A percentile compares a stretch with the other conserved stretches of the same genome.
Evolutionary conservation across 2,329 filamentous ascomycete species (phyloP).

Genomic region (Arthroderma sp.): DNA sequence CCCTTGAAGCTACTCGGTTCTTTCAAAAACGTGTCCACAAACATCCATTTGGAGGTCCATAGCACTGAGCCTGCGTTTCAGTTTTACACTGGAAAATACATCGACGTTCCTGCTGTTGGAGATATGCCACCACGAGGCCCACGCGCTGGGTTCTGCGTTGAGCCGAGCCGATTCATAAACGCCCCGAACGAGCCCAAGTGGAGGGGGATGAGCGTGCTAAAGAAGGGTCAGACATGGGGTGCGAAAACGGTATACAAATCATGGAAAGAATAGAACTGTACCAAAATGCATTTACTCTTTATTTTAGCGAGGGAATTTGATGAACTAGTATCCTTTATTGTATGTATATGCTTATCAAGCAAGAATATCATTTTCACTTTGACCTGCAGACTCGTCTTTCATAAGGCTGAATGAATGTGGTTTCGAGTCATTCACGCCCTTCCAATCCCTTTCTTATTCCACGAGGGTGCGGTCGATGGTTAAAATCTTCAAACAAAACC

Average conservation of each 20-base stretch:
- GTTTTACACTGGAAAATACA: conserved; percentile 84
- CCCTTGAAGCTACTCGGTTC: conserved; percentile 55
- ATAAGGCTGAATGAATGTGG: too few relatives aligned
- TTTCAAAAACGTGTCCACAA: conserved; percentile 59
- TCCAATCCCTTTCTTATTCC: too few relatives aligned
- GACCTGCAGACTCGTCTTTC: too few relatives aligned
- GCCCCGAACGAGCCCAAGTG: conserved; percentile 71
- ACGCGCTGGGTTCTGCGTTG: conserved; percentile 75
- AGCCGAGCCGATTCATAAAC: conserved; percentile 84
- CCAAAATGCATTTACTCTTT: neutral
- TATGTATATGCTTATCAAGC: too few relatives aligned
- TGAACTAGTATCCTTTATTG: too few relatives aligned
- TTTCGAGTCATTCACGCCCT: too few relatives aligned
- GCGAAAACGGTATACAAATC: conserved; percentile 69
- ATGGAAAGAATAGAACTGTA: conserved; percentile 51
- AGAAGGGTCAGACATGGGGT: conserved; percentile 74
- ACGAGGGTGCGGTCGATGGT: too few relatives aligned
- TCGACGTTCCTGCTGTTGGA: conserved; percentile 55
- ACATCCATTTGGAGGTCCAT: conserved; percentile 70
- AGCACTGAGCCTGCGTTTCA: conserved; percentile 95
- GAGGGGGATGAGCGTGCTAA: conserved; percentile 64
- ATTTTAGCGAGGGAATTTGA: neutral
- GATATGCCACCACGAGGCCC: conserved; percentile 49
- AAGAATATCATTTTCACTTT: too few relatives aligned
- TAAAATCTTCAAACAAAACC: too few relatives aligned